phyloP scores from a whole-genome alignment of 164 flowering plant species.

The Sextonia rubra region DNA sequence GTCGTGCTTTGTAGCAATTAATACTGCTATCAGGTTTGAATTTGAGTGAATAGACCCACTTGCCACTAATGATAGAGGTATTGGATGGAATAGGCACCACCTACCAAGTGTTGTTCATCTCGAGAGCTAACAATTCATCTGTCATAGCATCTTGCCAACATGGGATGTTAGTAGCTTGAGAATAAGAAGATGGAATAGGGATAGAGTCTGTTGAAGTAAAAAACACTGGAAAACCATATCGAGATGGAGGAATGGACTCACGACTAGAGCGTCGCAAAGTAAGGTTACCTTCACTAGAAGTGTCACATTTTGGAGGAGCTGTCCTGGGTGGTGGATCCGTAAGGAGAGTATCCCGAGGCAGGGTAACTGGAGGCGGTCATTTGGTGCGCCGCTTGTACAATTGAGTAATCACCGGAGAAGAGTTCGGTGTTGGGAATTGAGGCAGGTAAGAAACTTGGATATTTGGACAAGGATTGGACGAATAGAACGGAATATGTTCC shows the following conservation, averaged over 20 bases:
- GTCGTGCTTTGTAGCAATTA: not conserved
- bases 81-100: not conserved
- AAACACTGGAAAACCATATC: not conserved
- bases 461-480: not conserved
- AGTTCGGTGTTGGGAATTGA: not conserved
- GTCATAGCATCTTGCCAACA: not conserved
- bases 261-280: not conserved
- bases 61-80: not conserved
- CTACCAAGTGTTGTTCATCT: not conserved
- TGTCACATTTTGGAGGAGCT: not conserved
- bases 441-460: not conserved
- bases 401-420: not conserved
- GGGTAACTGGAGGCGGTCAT: not conserved
- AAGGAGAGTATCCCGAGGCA: too few species aligned
- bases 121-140: not conserved
- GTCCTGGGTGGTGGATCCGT: not conserved
- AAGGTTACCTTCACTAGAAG: too few species aligned
- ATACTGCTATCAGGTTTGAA: not conserved
- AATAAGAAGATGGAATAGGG: not conserved
- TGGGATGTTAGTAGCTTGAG: not conserved
- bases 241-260: not conserved
- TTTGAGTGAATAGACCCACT: not conserved
- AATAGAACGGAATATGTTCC: not conserved
- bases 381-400: too few species aligned
- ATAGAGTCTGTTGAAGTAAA: not conserved